Conservation (phyloP, 768 basidiomycete species). For the Hypholoma sublateritium region DNA sequence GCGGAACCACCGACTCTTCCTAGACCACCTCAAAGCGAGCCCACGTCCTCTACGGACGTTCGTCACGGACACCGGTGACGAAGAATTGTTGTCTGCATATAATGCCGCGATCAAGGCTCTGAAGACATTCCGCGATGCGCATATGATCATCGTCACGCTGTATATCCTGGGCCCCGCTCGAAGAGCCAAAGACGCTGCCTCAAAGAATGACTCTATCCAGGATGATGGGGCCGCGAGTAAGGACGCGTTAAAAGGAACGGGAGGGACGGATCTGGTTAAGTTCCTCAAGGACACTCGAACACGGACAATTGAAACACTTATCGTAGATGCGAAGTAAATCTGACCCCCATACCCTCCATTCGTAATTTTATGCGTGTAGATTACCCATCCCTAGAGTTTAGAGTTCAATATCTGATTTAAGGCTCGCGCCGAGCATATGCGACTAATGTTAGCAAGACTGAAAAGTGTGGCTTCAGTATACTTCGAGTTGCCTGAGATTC, state of each 20-base stretch:
- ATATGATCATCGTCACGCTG: constrained; percentile 73
- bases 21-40: constrained; percentile 61
- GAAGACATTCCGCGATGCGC: constrained; percentile 75
- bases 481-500: no score
- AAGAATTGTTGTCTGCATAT: constrained; percentile 52
- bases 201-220: constrained; percentile 10
- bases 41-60: constrained; percentile 64
- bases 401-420: no score
- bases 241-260: constrained; percentile 63
- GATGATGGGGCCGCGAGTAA: constrained; percentile 2
- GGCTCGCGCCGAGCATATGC: no score
- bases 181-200: constrained; percentile 25
- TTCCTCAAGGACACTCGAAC: constrained; percentile 79
- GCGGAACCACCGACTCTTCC: constrained; percentile 72
- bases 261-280: constrained; percentile 74
- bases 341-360: neutral
- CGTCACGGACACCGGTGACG: constrained; percentile 37
- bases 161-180: constrained; percentile 79
- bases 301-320: constrained; percentile 54
- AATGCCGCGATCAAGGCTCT: constrained; percentile 66
- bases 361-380: neutral
- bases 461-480: no score
- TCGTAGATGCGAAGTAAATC: constrained; percentile 6
- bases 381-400: no score
- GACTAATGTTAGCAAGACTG: no score